Conservation (phyloP, 139 green algal genomes). For the Chlorella sorokiniana region DNA sequence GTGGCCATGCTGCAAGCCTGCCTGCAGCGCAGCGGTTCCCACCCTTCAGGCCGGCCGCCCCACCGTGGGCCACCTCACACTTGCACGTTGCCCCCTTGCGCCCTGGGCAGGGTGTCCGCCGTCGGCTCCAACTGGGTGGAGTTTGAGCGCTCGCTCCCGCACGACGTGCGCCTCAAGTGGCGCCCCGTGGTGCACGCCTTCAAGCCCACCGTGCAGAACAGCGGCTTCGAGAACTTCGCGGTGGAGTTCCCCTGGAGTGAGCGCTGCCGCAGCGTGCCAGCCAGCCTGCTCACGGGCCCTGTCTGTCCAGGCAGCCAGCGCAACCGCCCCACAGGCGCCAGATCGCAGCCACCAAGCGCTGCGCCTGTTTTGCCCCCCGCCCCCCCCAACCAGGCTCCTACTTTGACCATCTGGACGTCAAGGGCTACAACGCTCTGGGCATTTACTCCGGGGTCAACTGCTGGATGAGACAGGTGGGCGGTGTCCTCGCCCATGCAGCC, state of each 20-base stretch:
- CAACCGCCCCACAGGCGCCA: too few relatives aligned
- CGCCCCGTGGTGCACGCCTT: constrained; percentile 11
- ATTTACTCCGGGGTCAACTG: constrained; percentile 7
- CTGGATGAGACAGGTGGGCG: constrained; percentile 22
- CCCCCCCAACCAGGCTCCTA: constrained; percentile 12
- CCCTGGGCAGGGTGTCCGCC: constrained; percentile 7
- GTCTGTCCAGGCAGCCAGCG: too few relatives aligned
- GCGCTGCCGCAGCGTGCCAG: background rate
- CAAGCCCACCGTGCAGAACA: background rate
- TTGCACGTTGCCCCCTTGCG: too few relatives aligned
- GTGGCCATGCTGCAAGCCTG: too few relatives aligned
- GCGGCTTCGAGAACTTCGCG: constrained; percentile 10
- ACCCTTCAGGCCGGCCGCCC: too few relatives aligned
- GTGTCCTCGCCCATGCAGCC: background rate
- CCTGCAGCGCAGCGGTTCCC: too few relatives aligned
- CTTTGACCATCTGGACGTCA: constrained; percentile 2
- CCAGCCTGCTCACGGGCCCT: background rate
- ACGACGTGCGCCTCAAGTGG: constrained; percentile 24
- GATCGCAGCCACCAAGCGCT: too few relatives aligned
- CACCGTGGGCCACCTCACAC: too few relatives aligned
- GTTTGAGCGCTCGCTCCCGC: constrained; percentile 14
- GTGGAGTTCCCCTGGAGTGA: constrained; percentile 26
- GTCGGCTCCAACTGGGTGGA: constrained; percentile 15
- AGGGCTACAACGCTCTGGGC: constrained; percentile 20
- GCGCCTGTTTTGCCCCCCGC: too few relatives aligned